Evolutionary conservation across 352 stramenopile genomes (phyloP).

Genomic region (Globisporangium apiculatum): DNA sequence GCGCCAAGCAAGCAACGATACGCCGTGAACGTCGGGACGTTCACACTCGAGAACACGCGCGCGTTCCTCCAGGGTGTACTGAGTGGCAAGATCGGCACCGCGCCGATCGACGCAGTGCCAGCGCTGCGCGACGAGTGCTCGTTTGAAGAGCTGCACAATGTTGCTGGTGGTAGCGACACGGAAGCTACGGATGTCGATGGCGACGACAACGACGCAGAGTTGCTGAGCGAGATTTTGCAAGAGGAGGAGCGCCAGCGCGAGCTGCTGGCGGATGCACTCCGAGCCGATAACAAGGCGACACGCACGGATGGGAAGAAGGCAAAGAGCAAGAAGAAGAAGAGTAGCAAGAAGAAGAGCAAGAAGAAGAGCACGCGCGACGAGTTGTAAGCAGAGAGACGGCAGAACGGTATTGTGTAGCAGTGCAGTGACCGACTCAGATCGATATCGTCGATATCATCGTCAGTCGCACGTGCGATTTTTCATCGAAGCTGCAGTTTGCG

Average conservation of each 20-base stretch:
- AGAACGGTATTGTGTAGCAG: too few relatives aligned
- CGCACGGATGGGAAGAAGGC: conserved; percentile 23
- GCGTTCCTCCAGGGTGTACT: conserved; percentile 64
- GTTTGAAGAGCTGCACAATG: conserved; percentile 29
- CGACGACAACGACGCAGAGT: conserved; percentile 49
- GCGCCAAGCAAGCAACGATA: conserved; percentile 68
- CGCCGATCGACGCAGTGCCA: conserved; percentile 33
- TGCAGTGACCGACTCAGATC: too few relatives aligned
- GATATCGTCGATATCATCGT: too few relatives aligned
- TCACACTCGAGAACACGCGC: conserved; percentile 48
- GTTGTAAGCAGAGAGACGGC: conserved; percentile 19
- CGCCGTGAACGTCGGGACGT: conserved; percentile 58
- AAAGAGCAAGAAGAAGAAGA: conserved; percentile 43
- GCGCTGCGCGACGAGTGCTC: conserved; percentile 40
- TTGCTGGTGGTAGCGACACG: conserved; percentile 8
- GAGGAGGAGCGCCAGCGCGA: conserved; percentile 59
- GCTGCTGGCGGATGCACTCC: conserved; percentile 39
- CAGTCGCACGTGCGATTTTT: too few relatives aligned
- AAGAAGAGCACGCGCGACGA: conserved; percentile 48
- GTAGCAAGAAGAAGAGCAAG: conserved; percentile 26
- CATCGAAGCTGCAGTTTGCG: too few relatives aligned
- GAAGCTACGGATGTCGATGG: conserved; percentile 16
- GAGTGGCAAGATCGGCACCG: conserved; percentile 51
- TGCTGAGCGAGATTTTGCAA: conserved; percentile 66
- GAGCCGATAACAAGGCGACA: conserved; percentile 21